These are phyloP conservation scores for Aureobasidium sp. DNA, from an alignment of 2,329 filamentous ascomycete genomes.

Conservation along the genomic window DNA sequence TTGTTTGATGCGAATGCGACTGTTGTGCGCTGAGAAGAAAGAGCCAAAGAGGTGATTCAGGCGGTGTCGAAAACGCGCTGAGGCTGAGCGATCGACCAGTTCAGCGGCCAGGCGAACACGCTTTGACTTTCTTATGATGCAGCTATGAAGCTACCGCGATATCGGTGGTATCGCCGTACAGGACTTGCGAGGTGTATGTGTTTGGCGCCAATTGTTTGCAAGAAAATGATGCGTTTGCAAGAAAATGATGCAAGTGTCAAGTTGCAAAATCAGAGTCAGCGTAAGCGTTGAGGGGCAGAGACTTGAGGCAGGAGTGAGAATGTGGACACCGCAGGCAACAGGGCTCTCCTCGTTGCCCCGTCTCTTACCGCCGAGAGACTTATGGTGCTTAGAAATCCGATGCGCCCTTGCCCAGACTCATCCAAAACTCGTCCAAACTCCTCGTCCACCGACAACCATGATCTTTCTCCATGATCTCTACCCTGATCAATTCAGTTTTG, in stretches of 20 bases:
- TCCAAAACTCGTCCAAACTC: not conserved
- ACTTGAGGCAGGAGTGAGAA: conserved; percentile 7
- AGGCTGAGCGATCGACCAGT: not conserved
- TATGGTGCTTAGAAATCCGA: conserved; percentile 13
- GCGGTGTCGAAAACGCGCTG: not conserved
- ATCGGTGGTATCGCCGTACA: not conserved
- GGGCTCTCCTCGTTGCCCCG: not conserved
- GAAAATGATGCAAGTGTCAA: not conserved
- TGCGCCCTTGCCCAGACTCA: not conserved
- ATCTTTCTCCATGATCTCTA: not conserved
- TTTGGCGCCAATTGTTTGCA: not conserved
- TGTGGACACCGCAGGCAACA: conserved; percentile 12
- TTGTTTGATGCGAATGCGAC: not conserved
- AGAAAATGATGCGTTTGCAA: not conserved
- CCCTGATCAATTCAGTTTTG: not conserved
- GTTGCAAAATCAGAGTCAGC: not conserved
- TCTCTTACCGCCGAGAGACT: not conserved
- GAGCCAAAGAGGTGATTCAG: not conserved
- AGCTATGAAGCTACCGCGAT: not conserved
- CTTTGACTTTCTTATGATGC: conserved; percentile 10
- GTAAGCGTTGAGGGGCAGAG: conserved; percentile 1
- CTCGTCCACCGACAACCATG: not conserved
- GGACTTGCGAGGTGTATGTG: too few species aligned
- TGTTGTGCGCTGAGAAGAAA: not conserved
- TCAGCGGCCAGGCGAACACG: conserved; percentile 1